phyloP scores from a whole-genome alignment of 129 eudicot species.

The Glebionis coronaria region DNA sequence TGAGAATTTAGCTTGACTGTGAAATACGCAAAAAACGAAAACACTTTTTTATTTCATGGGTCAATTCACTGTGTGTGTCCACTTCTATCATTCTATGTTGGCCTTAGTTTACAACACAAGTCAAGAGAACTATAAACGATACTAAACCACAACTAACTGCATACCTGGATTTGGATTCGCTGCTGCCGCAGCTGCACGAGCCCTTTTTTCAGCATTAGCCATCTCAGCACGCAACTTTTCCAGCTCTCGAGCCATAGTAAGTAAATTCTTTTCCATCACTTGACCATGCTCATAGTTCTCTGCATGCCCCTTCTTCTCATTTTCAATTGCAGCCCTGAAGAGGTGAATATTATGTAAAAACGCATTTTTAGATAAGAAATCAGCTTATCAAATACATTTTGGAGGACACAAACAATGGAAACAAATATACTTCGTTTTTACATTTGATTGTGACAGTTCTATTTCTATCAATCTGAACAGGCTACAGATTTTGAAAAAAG shows the following conservation, averaged over 20 bases:
- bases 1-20: neutral
- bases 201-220: conserved; percentile 90
- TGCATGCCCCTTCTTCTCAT: conserved; percentile 86
- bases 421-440: neutral
- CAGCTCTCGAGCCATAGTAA: conserved; percentile 86
- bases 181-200: conserved; percentile 67
- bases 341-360: neutral
- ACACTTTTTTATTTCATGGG: neutral
- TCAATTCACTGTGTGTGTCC: no score
- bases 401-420: no score
- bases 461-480: neutral
- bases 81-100: neutral
- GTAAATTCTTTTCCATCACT: conserved; percentile 80
- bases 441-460: conserved; percentile 1
- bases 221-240: conserved; percentile 96
- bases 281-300: conserved; percentile 93
- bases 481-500: neutral
- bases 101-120: neutral
- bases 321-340: conserved; percentile 80
- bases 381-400: conserved; percentile 1
- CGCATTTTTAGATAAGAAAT: conserved; percentile 10
- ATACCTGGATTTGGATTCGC: conserved; percentile 79
- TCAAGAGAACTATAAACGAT: neutral
- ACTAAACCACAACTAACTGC: conserved; percentile 5
- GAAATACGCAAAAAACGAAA: neutral